Evolutionary conservation across 345 rosid genomes (phyloP), one percentile per base, ranked within the genome.

Genomic region (Sisymbrium altissimum): DNA sequence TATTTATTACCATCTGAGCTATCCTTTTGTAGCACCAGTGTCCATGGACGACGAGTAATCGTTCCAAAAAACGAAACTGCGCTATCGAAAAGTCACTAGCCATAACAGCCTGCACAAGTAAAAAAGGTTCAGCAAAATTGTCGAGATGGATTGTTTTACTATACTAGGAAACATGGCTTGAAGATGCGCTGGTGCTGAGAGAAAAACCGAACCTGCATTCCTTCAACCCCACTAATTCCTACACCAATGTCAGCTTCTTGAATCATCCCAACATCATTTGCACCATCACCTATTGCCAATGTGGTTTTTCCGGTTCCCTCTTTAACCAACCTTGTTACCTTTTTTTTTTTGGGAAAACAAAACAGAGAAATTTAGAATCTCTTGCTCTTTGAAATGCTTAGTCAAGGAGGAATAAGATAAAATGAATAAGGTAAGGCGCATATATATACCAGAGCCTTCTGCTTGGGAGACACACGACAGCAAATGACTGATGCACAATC

Each of bases 1-100:
- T 49, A 45, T 44, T 71, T 33, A 48, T 82, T 92, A 95, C 98
- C 99, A 95, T 95, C 77, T 90, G 95, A 77, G 99, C 90, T 64
- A 95, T 92, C 70, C 99, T 84, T 87, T 90, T 88, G 85, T 95
- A 95, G 80, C 99, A 94, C 99, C 99, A 94, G 80, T 94, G 99
- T 68, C 99, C 99, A 77, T 94, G 99, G 66, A 94, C 97, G 13
- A 94, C 97, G 25, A 94, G 84, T 68, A 94, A 92, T 72, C 97
- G 88, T 84, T 94, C 97, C 83, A 94, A 79, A 75, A 88, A 94
- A 52, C 93, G 96, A 67, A 94, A 94, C 78, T 94, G 99, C 17
- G 97, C 93, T 59, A 94, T 84, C 4, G 99, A 84, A 81, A 95
- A 91, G 77, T 95, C 99, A 77, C 99, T 95, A 55, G 99, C 97